Conservation (phyloP, 2,329 filamentous ascomycete species). For the Xylaria sp. region DNA sequence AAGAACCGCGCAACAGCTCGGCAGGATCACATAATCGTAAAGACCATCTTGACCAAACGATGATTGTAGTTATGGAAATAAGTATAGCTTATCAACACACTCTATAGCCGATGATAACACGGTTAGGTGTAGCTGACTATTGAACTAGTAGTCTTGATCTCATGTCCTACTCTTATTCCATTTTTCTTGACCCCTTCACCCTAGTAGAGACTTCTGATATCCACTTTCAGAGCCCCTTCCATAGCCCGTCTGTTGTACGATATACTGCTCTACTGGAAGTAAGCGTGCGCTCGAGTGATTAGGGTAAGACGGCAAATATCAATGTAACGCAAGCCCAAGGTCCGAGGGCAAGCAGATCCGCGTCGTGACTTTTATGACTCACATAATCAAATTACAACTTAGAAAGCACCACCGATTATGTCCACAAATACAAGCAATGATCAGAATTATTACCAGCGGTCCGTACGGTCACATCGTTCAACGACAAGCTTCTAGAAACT, state of each 20-base stretch:
- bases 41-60: background rate
- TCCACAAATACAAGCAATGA: no score
- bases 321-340: background rate
- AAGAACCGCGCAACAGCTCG: background rate
- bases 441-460: no score
- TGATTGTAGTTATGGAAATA: background rate
- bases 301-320: background rate
- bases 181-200: background rate
- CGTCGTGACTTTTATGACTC: background rate
- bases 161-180: background rate
- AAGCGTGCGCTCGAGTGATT: no score
- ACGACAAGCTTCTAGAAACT: no score
- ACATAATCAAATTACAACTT: no score
- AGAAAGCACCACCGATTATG: no score
- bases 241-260: background rate
- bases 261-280: background rate
- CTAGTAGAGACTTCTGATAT: background rate
- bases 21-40: background rate
- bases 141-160: background rate
- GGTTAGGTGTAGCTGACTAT: background rate
- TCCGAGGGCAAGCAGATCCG: background rate
- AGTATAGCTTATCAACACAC: slow-evolving; percentile 9
- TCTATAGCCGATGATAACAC: background rate
- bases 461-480: no score
- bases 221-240: background rate